phyloP scores from a whole-genome alignment of 768 basidiomycete species.

The Panellus pusillus region DNA sequence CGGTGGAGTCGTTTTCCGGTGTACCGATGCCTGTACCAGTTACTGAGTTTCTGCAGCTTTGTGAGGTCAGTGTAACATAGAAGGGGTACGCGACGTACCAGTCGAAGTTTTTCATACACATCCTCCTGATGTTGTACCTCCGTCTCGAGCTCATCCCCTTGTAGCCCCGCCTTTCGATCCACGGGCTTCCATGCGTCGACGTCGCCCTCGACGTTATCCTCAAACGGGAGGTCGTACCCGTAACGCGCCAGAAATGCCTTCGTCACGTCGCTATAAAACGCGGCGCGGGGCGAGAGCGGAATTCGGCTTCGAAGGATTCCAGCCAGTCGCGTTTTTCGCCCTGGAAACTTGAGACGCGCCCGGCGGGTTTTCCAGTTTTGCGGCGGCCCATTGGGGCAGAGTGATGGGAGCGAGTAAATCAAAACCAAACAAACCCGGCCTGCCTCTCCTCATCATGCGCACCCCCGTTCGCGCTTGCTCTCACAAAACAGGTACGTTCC shows the following conservation, averaged over 20 bases:
- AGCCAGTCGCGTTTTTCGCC: constrained; percentile 5
- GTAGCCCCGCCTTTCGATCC: neutral
- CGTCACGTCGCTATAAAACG: neutral
- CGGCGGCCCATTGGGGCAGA: neutral
- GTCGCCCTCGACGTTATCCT: neutral
- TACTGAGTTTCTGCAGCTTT: constrained; percentile 7
- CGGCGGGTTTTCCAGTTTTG: neutral
- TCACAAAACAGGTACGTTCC: too few species aligned
- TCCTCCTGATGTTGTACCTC: neutral
- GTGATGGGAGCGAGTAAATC: too few species aligned
- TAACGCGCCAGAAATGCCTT: neutral
- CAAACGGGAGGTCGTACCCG: neutral
- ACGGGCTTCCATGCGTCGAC: neutral
- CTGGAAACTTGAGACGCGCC: neutral
- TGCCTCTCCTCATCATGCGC: too few species aligned
- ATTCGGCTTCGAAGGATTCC: neutral
- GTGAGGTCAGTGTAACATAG: too few species aligned
- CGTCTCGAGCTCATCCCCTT: neutral
- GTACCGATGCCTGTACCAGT: constrained; percentile 9
- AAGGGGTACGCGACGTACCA: too few species aligned
- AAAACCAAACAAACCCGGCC: too few species aligned
- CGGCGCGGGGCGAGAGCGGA: neutral
- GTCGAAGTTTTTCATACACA: neutral
- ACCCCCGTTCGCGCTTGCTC: too few species aligned
- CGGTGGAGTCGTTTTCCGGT: neutral